Evolutionary conservation across 129 eudicot genomes (phyloP).

Genomic region (Lactuca sativa): DNA sequence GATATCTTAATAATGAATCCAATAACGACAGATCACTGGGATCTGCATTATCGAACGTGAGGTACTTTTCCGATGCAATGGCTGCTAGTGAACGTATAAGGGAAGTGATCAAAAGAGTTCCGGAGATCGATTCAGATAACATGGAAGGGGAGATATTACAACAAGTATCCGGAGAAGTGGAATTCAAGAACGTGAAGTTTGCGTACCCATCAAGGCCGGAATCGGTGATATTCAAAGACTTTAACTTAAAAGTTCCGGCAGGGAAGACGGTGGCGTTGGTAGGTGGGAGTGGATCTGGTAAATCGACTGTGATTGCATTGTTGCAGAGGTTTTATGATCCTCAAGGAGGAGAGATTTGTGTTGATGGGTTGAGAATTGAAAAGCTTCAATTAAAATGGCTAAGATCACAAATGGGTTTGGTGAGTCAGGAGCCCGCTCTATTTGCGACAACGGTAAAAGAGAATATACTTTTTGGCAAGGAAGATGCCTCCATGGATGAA

Average conservation of each 20-base stretch:
- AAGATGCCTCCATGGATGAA: conserved; percentile 77
- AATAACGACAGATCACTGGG: conserved; percentile 59
- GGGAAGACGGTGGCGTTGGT: conserved; percentile 76
- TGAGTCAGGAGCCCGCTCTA: conserved; percentile 96
- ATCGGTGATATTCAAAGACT: conserved; percentile 44
- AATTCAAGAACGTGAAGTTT: conserved; percentile 50
- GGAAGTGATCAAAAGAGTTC: conserved; percentile 64
- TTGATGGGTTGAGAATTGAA: conserved; percentile 70
- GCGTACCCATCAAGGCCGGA: conserved; percentile 72
- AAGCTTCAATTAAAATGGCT: conserved; percentile 86
- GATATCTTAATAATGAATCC: neutral
- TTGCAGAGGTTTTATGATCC: conserved; percentile 88
- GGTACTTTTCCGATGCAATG: conserved; percentile 69
- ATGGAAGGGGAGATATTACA: conserved; percentile 49
- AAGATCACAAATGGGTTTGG: conserved; percentile 93
- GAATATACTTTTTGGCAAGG: conserved; percentile 93
- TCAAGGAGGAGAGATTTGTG: conserved; percentile 54
- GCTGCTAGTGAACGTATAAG: conserved; percentile 67
- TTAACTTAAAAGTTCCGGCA: conserved; percentile 56
- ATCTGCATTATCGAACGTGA: conserved; percentile 54
- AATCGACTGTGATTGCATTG: conserved; percentile 73
- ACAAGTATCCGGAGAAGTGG: conserved; percentile 53
- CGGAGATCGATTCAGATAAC: conserved; percentile 71
- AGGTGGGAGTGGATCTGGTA: conserved; percentile 89
- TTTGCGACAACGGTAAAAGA: conserved; percentile 89